These are phyloP conservation scores for Hypoxylon fragiforme DNA, from an alignment of 495 filamentous ascomycete genomes.

Conservation along the genomic window DNA sequence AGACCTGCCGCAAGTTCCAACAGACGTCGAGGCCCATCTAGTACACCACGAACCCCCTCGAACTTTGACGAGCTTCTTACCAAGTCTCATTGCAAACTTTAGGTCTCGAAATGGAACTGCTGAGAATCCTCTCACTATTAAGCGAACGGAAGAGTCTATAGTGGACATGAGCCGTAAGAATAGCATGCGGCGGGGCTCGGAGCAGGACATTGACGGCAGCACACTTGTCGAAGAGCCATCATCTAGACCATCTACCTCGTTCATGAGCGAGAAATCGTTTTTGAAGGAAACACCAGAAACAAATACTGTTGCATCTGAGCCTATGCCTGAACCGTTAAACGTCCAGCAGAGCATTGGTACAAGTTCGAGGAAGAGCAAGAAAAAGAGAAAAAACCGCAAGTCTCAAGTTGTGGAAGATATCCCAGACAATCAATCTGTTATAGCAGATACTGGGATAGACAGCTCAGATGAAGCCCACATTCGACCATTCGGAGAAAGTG, in stretches of 20 bases:
- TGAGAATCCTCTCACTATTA: neutral
- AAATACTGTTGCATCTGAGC: conserved; percentile 1
- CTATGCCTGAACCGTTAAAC: conserved; percentile 12
- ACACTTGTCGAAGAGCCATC: conserved; percentile 1
- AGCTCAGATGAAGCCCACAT: neutral
- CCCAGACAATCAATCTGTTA: neutral
- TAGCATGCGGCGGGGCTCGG: neutral
- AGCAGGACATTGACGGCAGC: neutral
- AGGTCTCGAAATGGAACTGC: neutral
- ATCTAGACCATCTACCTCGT: neutral
- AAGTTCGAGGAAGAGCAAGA: conserved; percentile 38
- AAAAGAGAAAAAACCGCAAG: conserved; percentile 29
- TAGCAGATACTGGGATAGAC: neutral
- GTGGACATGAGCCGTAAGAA: neutral
- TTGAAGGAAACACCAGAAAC: neutral
- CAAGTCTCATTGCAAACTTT: neutral
- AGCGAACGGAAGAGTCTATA: neutral
- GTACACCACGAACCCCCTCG: conserved; percentile 15
- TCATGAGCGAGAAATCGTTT: neutral
- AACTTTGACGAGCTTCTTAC: neutral
- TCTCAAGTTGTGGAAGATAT: conserved; percentile 8
- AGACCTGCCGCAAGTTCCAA: neutral
- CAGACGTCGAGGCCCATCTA: neutral
- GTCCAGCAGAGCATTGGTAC: conserved; percentile 9
- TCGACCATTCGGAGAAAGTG: neutral